A percentile compares a stretch with the other conserved stretches of the same genome.
Conservation (phyloP, 345 rosid genomes). For the Jatropha curcas region DNA sequence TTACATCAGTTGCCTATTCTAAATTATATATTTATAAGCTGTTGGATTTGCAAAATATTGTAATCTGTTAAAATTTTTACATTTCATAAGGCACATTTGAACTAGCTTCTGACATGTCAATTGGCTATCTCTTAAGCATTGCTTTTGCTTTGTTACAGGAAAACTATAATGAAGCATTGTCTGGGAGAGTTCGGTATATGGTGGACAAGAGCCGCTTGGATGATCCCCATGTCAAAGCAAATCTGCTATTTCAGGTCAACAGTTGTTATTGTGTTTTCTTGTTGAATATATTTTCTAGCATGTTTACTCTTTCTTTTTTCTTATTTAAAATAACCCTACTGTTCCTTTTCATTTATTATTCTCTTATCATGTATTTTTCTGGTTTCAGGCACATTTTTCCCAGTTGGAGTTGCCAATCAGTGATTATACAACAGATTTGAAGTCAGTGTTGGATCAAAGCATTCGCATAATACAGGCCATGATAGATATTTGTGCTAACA, state of each 20-base stretch:
- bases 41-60: neutral
- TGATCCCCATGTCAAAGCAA: conserved; percentile 94
- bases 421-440: conserved; percentile 89
- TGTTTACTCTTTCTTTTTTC: neutral
- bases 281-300: neutral
- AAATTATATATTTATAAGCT: neutral
- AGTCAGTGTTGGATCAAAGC: conserved; percentile 96
- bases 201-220: conserved; percentile 82
- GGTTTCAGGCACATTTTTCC: conserved; percentile 84
- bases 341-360: neutral
- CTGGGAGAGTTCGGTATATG: conserved; percentile 61
- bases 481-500: conserved; percentile 97
- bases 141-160: conserved; percentile 45
- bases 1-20: neutral
- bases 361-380: conserved; percentile 16
- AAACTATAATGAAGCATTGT: conserved; percentile 70
- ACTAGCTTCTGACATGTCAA: too few species aligned
- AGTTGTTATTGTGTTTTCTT: too few species aligned
- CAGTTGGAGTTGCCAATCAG: conserved; percentile 84
- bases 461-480: conserved; percentile 96
- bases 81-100: neutral
- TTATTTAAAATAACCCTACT: neutral
- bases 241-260: conserved; percentile 80
- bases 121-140: neutral
- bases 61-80: neutral